Conservation (phyloP, 2,329 filamentous ascomycete genomes). For the Penicillium griseofulvum region DNA sequence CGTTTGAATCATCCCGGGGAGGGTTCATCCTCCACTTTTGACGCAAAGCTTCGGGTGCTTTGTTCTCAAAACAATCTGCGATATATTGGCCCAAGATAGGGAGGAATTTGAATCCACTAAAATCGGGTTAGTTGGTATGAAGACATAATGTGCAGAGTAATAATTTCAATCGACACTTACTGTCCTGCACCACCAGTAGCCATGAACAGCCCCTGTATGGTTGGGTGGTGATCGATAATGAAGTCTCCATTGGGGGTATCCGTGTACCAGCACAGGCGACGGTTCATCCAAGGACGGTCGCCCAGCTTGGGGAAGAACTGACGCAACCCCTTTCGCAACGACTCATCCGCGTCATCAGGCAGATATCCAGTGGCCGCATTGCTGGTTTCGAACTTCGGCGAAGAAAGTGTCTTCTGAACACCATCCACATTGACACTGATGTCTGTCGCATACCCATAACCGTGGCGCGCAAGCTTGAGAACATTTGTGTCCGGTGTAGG, state of each 20-base stretch:
- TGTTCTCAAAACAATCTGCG: slow-evolving; percentile 53
- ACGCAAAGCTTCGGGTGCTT: slow-evolving; percentile 51
- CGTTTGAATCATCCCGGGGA: slow-evolving; percentile 1
- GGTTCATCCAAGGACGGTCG: slow-evolving; percentile 57
- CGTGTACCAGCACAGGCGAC: slow-evolving; percentile 70
- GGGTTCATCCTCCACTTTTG: slow-evolving; percentile 54
- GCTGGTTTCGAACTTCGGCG: slow-evolving; percentile 37
- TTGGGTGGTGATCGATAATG: slow-evolving; percentile 65
- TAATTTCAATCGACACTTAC: slow-evolving; percentile 11
- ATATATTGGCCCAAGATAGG: slow-evolving; percentile 64
- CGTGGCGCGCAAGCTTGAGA: slow-evolving; percentile 66
- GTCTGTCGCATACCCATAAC: slow-evolving; percentile 57
- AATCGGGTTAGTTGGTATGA: slow-evolving; percentile 4
- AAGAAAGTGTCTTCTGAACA: slow-evolving; percentile 29
- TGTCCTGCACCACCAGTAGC: slow-evolving; percentile 27
- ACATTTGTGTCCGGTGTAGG: slow-evolving; percentile 46
- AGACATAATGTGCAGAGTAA: background rate
- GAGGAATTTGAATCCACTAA: slow-evolving; percentile 58
- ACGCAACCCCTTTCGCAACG: slow-evolving; percentile 58
- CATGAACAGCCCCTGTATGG: slow-evolving; percentile 50
- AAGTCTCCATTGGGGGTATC: slow-evolving; percentile 68
- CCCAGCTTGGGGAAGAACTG: slow-evolving; percentile 60
- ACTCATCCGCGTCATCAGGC: slow-evolving; percentile 55
- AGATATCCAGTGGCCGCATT: slow-evolving; percentile 40
- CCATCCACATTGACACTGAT: slow-evolving; percentile 28